phyloP scores from a whole-genome alignment of 176 grass and related monocot species.

The Typha latifolia region DNA sequence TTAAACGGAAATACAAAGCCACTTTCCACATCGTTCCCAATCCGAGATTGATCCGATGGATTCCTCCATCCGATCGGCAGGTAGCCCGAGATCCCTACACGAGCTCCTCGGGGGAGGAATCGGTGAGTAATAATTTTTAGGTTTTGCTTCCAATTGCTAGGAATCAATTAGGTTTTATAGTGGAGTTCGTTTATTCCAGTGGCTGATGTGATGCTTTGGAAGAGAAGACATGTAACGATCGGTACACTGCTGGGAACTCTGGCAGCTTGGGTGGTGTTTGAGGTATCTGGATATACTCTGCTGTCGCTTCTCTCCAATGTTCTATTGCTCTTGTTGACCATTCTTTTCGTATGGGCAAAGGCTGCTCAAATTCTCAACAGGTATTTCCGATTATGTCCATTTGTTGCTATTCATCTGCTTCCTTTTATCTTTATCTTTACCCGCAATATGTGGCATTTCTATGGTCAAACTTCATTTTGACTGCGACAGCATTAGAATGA shows the following conservation, averaged over 20 bases:
- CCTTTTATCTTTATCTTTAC: not conserved
- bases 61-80: not conserved
- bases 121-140: not conserved
- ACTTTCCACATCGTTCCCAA: too few species aligned
- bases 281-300: constrained; percentile 35
- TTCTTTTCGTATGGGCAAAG: constrained; percentile 76
- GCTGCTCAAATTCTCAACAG: constrained; percentile 61
- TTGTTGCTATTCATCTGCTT: not conserved
- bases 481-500: too few species aligned
- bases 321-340: constrained; percentile 60
- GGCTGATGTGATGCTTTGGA: constrained; percentile 71
- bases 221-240: constrained; percentile 34
- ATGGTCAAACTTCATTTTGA: too few species aligned
- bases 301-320: constrained; percentile 59
- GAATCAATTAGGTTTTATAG: not conserved
- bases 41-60: not conserved
- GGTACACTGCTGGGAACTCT: constrained; percentile 31
- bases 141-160: too few species aligned
- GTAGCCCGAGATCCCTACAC: constrained; percentile 6
- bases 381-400: constrained; percentile 1
- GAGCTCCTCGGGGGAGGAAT: constrained; percentile 19
- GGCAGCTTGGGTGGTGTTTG: constrained; percentile 45
- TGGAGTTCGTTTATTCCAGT: constrained; percentile 17
- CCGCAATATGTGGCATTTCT: too few species aligned
- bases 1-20: too few species aligned